Base-by-base conservation (phyloP, 805 yeast species). In the Monosporozyma unispora region DNA sequence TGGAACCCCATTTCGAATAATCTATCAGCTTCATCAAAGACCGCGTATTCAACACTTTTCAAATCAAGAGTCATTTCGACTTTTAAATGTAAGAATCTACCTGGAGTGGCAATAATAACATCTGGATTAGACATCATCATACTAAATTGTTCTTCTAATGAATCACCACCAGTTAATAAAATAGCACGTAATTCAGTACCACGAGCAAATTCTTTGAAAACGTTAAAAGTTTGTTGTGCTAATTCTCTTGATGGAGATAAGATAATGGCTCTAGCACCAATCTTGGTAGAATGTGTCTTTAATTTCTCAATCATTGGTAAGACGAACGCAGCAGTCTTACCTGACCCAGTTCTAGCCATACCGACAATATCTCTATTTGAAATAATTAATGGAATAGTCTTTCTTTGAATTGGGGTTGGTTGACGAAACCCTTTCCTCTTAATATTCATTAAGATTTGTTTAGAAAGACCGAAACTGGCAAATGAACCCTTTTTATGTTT, bases 321-420 rank as follows among this genome's bases (percentile, higher is more conserved):
- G 19, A 87, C 78, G 64, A 93, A 93, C 0, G 99, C 98, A 8
- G 99, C 99, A 0, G 99, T 93, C 64, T 93, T 93, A 75, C 99
- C 99, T 23, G 96, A 87, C 60, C 99, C 99, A 0, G 99, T 93
- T 62, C 99, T 78, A 14, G 99, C 99, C 99, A 93, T 93, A 63
- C 97, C 99, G 14, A 93, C 99, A 40, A 93, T 95, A 69, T 93
- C 99, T 62, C 95, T 76, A 49, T 81, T 84, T 44, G 85, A 87
- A 71, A 93, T 72, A 51, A 93, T 82, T 49, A 89, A 73, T 0
- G 99, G 99, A 51, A 93, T 87, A 2, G 99, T 84, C 64, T 91
- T 93, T 55, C 99, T 77, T 70, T 93, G 99, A 66, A 93, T 93
- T 1, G 99, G 99, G 0, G 99, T 93, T 12, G 99, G 99, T 56